Percentiles rank a stretch among this genome's conserved stretches.
These are phyloP conservation scores for Colletotrichum zoysiae DNA, from an alignment of 2,329 filamentous ascomycete species.

Conservation along the genomic window DNA sequence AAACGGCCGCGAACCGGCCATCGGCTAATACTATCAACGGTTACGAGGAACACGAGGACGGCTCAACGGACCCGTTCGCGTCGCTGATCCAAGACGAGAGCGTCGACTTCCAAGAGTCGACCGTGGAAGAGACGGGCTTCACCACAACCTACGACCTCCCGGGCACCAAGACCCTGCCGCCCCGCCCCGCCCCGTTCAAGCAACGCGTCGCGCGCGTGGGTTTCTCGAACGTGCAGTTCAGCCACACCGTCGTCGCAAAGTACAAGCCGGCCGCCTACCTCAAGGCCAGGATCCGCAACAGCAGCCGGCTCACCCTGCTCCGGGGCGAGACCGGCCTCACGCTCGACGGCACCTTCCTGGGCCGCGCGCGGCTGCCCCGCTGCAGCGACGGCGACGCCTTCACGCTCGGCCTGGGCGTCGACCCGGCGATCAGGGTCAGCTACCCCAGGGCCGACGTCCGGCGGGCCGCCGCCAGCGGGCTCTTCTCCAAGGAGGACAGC, in stretches of 20 bases:
- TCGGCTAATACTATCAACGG: neutral
- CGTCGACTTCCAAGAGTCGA: constrained; percentile 64
- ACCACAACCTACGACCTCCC: constrained; percentile 73
- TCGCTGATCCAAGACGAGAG: constrained; percentile 42
- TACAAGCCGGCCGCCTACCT: constrained; percentile 71
- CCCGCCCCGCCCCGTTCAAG: constrained; percentile 64
- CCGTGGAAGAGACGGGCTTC: constrained; percentile 70
- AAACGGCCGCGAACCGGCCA: neutral
- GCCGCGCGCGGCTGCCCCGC: constrained; percentile 66
- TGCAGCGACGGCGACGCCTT: constrained; percentile 68
- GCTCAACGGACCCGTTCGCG: neutral
- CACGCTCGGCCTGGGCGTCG: constrained; percentile 68
- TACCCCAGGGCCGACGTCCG: constrained; percentile 69
- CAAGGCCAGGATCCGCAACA: constrained; percentile 68
- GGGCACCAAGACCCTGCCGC: constrained; percentile 66
- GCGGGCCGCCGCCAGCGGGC: constrained; percentile 62
- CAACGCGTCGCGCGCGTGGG: constrained; percentile 70
- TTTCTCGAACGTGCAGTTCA: constrained; percentile 65
- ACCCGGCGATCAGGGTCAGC: constrained; percentile 66
- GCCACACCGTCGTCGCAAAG: constrained; percentile 71
- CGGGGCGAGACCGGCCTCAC: constrained; percentile 68
- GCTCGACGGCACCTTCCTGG: constrained; percentile 73
- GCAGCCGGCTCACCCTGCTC: constrained; percentile 67
- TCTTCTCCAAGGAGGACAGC: constrained; percentile 67
- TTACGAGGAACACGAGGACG: neutral